Evolutionary conservation across 345 rosid genomes (phyloP).

Genomic region (Brassica rapa): DNA sequence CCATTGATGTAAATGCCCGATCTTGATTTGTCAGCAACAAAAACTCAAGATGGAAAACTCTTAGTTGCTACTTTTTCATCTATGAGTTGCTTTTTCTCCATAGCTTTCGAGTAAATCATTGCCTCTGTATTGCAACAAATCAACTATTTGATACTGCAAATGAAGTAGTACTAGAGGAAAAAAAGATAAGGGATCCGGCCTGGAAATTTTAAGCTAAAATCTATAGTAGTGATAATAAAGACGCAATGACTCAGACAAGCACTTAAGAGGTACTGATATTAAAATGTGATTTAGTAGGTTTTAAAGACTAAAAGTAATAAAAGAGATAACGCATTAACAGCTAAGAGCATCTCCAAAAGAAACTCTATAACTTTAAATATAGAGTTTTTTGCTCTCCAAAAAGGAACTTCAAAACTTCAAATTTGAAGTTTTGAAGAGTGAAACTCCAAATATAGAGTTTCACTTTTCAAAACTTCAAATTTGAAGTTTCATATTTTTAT

Average conservation of each 20-base stretch:
- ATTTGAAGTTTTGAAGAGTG: too few relatives aligned
- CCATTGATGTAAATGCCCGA: too few relatives aligned
- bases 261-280: neutral
- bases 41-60: neutral
- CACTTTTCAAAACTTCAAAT: too few relatives aligned
- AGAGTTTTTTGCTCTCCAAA: too few relatives aligned
- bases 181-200: neutral
- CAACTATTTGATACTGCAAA: constrained; percentile 26
- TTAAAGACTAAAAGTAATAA: neutral
- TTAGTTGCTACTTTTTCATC: too few relatives aligned
- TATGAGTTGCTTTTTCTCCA: neutral
- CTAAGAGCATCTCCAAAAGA: neutral
- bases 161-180: neutral
- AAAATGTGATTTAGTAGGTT: neutral
- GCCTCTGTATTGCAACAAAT: constrained; percentile 27
- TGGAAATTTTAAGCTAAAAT: too few relatives aligned
- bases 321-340: neutral
- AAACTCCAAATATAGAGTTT: too few relatives aligned
- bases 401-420: too few relatives aligned
- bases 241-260: neutral
- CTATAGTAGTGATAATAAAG: neutral
- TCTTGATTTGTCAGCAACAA: too few relatives aligned
- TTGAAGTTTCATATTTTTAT: too few relatives aligned
- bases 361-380: too few relatives aligned
- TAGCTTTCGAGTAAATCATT: constrained; percentile 20